phyloP scores from a whole-genome alignment of 192 early-diverging fungal species.

The Irineochytrium annulatum region DNA sequence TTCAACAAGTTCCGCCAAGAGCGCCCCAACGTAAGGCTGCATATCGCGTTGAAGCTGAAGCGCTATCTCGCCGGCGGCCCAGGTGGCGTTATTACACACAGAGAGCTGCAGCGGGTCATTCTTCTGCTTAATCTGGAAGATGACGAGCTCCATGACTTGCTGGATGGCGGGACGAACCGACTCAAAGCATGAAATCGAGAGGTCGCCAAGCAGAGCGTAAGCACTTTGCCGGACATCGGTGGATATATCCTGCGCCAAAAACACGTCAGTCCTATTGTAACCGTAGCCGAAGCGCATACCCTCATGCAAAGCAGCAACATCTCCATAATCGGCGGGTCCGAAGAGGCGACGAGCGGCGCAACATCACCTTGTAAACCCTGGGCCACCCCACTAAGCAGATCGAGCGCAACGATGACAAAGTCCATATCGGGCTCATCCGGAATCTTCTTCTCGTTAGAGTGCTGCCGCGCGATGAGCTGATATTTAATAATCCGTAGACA shows the following conservation, averaged over 20 bases:
- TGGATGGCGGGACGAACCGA: conserved; percentile 77
- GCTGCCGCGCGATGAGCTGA: conserved; percentile 48
- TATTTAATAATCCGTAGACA: conserved; percentile 83
- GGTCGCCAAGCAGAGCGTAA: conserved; percentile 93
- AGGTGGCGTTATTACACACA: conserved; percentile 97
- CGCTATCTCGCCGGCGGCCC: conserved; percentile 97
- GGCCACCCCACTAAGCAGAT: conserved; percentile 89
- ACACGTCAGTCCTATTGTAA: not conserved
- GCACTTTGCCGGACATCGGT: conserved; percentile 90
- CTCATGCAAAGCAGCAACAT: conserved; percentile 80
- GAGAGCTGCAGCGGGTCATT: conserved; percentile 33
- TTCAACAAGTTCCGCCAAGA: conserved; percentile 82
- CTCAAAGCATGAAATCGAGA: conserved; percentile 86
- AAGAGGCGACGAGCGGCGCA: conserved; percentile 61
- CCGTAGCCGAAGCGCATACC: conserved; percentile 36
- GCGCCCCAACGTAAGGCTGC: conserved; percentile 69
- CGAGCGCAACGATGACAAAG: conserved; percentile 92
- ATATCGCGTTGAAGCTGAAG: conserved; percentile 73
- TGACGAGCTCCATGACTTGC: conserved; percentile 73
- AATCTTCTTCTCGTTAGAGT: conserved; percentile 3
- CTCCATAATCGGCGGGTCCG: conserved; percentile 68
- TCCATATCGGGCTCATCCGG: conserved; percentile 91
- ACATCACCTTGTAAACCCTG: conserved; percentile 80
- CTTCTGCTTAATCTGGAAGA: conserved; percentile 43
- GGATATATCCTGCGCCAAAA: conserved; percentile 38